Percentiles rank a stretch among this genome's conserved stretches.
These are phyloP conservation scores for Solanum hybrid DNA, from an alignment of 305 asterid genomes.

Conservation along the genomic window DNA sequence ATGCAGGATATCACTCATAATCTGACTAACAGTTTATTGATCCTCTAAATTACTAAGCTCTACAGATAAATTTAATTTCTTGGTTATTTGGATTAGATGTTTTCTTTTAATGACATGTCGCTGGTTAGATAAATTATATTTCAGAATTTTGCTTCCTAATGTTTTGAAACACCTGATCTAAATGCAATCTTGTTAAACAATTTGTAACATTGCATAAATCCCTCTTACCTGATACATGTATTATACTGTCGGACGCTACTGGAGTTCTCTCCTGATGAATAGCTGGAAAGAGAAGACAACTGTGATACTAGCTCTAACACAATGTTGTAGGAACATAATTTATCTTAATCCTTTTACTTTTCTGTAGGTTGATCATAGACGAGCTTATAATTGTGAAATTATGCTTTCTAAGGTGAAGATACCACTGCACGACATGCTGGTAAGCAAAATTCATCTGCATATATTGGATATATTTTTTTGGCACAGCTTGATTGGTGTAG, in stretches of 20 bases:
- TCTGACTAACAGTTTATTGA: not conserved
- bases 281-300: not conserved
- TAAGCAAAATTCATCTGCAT: conserved; percentile 15
- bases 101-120: not conserved
- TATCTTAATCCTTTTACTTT: conserved; percentile 2
- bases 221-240: not conserved
- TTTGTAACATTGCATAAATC: not conserved
- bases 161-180: not conserved
- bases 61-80: not conserved
- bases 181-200: not conserved
- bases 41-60: not conserved
- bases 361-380: conserved; percentile 70
- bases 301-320: not conserved
- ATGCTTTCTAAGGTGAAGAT: conserved; percentile 90
- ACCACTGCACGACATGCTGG: conserved; percentile 79
- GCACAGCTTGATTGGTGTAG: not conserved
- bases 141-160: not conserved
- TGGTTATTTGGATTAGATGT: not conserved
- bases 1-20: not conserved
- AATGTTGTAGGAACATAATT: not conserved
- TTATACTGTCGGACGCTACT: not conserved
- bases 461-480: not conserved
- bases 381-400: conserved; percentile 90
- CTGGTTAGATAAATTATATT: not conserved
- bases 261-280: not conserved